Base-by-base conservation (phyloP, 2,329 filamentous ascomycete genomes). In the Mycosphaerella arachidis region DNA sequence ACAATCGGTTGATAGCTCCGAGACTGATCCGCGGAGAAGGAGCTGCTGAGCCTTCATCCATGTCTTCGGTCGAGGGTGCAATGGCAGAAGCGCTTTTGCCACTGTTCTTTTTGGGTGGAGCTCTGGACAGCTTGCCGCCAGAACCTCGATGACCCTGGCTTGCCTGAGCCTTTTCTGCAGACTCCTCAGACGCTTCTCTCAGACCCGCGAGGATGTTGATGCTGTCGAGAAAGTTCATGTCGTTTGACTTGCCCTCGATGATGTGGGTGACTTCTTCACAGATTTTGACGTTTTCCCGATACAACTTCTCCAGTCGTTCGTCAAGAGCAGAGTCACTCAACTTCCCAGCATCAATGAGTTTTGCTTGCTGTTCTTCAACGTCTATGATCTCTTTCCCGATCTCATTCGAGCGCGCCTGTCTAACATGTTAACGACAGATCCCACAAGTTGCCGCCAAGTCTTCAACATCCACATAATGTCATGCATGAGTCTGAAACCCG, bases 211-310 rank as follows among this genome's bases (percentile, higher is more conserved):
- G 72, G n/a, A 81, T 74, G 18, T 75, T 75, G 57, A 81, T 72
- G 57, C 74, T 74, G 56, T 77, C 75, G 29, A 75, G 66, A 7
- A 75, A 67, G 53, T 77, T 76, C 68, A 77, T 78, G 53, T 73
- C 72, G 57, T 74, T 73, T 27, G 76, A 74, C 50, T 76, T 74
- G 48, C 77, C 76, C 58, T 77, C 74, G 48, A 79, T 71, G 33
- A 78, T 72, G 53, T 76, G 73, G 48, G 74, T 66, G 40, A 79
- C 75, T 61, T 80, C 76, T 60, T 81, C 78, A 65, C 70, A 73
- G 18, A 80, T 69, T 56, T 78, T 78, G 64, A 81, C 75, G 59
- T 80, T 79, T 45, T 80, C 78, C 37, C 79, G 76, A 48, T 79
- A 75, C 16, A 76, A 71, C 37, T 75, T 71, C 63, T 80, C 78